Conservation (phyloP, 176 grass and related monocot species). For the Echinochloa phyllopogon region DNA sequence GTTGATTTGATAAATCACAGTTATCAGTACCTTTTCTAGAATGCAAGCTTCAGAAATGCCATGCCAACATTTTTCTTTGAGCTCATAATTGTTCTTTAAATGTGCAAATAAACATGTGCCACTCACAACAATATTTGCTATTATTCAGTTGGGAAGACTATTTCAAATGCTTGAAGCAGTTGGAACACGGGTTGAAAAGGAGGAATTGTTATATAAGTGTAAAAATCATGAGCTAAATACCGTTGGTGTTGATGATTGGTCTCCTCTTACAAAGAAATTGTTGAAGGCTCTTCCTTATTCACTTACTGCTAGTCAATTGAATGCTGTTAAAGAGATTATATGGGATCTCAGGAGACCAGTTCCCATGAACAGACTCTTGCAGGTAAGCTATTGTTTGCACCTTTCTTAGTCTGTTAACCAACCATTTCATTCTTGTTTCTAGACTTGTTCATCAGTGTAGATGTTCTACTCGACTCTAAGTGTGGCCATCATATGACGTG, state of each 20-base stretch:
- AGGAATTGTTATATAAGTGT: slow-evolving; percentile 76
- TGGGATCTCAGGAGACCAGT: slow-evolving; percentile 93
- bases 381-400: slow-evolving; percentile 61
- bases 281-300: slow-evolving; percentile 81
- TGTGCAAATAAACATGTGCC: slow-evolving; percentile 36
- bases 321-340: slow-evolving; percentile 97
- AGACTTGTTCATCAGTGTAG: slow-evolving; percentile 31
- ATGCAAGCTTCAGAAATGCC: slow-evolving; percentile 18
- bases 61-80: slow-evolving; percentile 30
- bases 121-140: slow-evolving; percentile 28
- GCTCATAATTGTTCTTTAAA: slow-evolving; percentile 29
- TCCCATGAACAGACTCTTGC: slow-evolving; percentile 95
- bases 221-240: slow-evolving; percentile 75
- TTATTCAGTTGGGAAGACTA: slow-evolving; percentile 79
- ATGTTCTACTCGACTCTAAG: not conserved
- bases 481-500: slow-evolving; percentile 9
- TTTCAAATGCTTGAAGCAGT: slow-evolving; percentile 96
- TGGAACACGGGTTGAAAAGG: slow-evolving; percentile 74
- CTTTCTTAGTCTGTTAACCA: slow-evolving; percentile 38
- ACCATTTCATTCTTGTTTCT: slow-evolving; percentile 33
- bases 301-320: slow-evolving; percentile 82
- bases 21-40: not conserved
- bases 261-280: slow-evolving; percentile 69
- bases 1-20: slow-evolving; percentile 30
- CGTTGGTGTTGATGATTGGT: slow-evolving; percentile 63